phyloP scores from a whole-genome alignment of 2,329 filamentous ascomycete species.

The Nannizziopsis barbatae region DNA sequence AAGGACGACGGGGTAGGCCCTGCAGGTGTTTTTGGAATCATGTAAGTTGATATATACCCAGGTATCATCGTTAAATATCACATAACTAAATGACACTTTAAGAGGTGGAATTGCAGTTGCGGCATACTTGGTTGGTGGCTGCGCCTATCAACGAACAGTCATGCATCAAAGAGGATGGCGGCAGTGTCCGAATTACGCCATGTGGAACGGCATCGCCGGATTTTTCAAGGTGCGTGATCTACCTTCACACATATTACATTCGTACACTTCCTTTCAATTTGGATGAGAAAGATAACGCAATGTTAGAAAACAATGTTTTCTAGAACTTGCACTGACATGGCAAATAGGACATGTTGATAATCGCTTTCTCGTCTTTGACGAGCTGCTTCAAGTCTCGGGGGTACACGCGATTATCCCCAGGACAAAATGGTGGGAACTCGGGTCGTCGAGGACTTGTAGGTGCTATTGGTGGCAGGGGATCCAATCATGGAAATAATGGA shows the following conservation, averaged over 20 bases:
- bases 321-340: conserved; percentile 6
- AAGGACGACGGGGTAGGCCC: conserved; percentile 53
- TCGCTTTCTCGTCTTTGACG: conserved; percentile 36
- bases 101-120: conserved; percentile 58
- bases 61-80: conserved; percentile 20
- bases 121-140: conserved; percentile 83
- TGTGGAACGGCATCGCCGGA: conserved; percentile 79
- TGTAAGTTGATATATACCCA: conserved; percentile 45
- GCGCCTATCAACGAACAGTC: conserved; percentile 91
- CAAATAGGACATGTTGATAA: conserved; percentile 37
- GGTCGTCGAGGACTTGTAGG: conserved; percentile 24
- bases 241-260: no score
- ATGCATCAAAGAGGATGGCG: conserved; percentile 90
- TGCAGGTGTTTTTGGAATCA: conserved; percentile 76
- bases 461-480: conserved; percentile 26
- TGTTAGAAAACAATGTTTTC: no score
- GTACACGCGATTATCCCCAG: conserved; percentile 25
- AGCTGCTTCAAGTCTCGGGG: conserved; percentile 27
- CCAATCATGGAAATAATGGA: conserved; percentile 26
- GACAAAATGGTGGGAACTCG: conserved; percentile 16
- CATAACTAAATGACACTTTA: conserved; percentile 15
- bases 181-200: conserved; percentile 83
- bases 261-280: no score
- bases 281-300: no score
- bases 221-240: conserved; percentile 63